A percentile compares a stretch with the other conserved stretches of the same genome.
Evolutionary conservation across 2,329 filamentous ascomycete genomes (phyloP).

Genomic region (Aspergillus sp.): DNA sequence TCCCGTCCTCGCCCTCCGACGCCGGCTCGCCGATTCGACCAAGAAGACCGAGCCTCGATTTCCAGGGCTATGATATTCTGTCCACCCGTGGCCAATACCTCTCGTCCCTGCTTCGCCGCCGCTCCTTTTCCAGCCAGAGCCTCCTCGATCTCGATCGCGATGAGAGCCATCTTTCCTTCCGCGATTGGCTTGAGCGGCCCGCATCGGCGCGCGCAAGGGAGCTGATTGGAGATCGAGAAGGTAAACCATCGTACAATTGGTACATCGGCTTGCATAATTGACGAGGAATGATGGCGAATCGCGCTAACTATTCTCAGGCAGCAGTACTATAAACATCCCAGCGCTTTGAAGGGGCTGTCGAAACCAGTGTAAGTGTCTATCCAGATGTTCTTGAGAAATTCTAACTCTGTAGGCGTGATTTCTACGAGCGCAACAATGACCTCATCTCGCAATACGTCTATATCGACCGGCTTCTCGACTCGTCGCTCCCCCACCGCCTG

Average conservation of each 20-base stretch:
- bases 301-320: conserved; percentile 48
- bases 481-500: conserved; percentile 85
- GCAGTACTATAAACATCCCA: conserved; percentile 79
- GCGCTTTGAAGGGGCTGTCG: conserved; percentile 69
- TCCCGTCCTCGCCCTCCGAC: conserved; percentile 9
- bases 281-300: not conserved
- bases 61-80: conserved; percentile 34
- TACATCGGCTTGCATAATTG: conserved; percentile 19
- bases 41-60: conserved; percentile 34
- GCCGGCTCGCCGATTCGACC: conserved; percentile 20
- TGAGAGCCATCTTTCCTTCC: conserved; percentile 11
- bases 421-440: conserved; percentile 87
- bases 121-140: conserved; percentile 18
- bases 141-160: conserved; percentile 12
- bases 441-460: conserved; percentile 90
- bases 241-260: conserved; percentile 83
- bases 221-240: conserved; percentile 71
- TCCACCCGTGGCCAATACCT: conserved; percentile 42
- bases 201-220: conserved; percentile 15
- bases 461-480: conserved; percentile 87
- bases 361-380: conserved; percentile 60
- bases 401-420: conserved; percentile 59
- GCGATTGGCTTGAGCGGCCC: conserved; percentile 32
- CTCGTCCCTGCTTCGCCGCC: conserved; percentile 31
- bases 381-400: not conserved